Evolutionary conservation across 371 early-diverging fungal genomes (phyloP).

Genomic region (Caulochytrium protostelioides): DNA sequence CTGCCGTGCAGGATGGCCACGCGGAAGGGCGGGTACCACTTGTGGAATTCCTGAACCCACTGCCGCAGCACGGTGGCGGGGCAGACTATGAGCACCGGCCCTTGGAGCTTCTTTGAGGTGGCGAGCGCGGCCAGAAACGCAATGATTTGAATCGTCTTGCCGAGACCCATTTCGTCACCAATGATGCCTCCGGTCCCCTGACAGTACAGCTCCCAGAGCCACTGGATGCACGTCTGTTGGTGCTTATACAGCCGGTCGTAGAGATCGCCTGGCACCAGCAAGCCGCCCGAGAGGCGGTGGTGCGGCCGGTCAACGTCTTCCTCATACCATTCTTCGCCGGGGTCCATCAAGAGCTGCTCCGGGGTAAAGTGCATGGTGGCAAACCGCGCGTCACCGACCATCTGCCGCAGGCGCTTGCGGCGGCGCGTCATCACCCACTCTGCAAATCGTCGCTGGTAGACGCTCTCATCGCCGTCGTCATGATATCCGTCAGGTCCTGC

Average conservation of each 20-base stretch:
- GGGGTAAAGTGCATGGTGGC: no score
- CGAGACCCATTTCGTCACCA: slow-evolving; percentile 98
- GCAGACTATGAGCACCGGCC: slow-evolving; percentile 59
- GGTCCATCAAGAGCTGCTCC: background rate
- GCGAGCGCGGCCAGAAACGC: slow-evolving; percentile 51
- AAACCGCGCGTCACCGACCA: slow-evolving; percentile 1
- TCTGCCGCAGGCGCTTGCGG: slow-evolving; percentile 1
- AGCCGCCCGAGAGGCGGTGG: slow-evolving; percentile 9
- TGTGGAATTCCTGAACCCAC: slow-evolving; percentile 89
- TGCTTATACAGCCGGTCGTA: slow-evolving; percentile 73
- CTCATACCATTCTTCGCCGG: background rate
- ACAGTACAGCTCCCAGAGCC: slow-evolving; percentile 79
- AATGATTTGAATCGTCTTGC: slow-evolving; percentile 89
- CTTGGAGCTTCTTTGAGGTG: slow-evolving; percentile 29
- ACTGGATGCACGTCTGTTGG: slow-evolving; percentile 70
- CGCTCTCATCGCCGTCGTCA: slow-evolving; percentile 23
- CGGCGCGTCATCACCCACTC: slow-evolving; percentile 12
- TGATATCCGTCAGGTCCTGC: slow-evolving; percentile 2
- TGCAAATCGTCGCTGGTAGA: slow-evolving; percentile 12
- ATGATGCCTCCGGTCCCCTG: slow-evolving; percentile 83
- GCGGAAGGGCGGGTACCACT: slow-evolving; percentile 87
- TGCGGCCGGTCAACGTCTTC: background rate
- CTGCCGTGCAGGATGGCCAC: slow-evolving; percentile 68
- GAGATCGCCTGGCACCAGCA: slow-evolving; percentile 60
- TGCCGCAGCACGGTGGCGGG: slow-evolving; percentile 90